phyloP scores from a whole-genome alignment of 345 rosid genomes.

The Eucalyptus cladocalyx region DNA sequence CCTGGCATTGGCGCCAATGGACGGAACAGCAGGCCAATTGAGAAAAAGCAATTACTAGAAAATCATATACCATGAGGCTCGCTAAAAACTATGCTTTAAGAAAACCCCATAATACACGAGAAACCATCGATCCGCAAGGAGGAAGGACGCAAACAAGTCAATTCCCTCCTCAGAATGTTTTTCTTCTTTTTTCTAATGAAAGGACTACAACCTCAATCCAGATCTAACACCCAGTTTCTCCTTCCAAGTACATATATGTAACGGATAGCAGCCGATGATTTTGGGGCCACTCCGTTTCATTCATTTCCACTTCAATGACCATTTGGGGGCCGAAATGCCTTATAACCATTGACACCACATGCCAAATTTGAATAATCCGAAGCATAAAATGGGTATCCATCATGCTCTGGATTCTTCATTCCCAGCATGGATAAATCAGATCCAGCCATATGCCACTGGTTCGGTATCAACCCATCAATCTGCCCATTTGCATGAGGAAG shows the following conservation, averaged over 20 bases:
- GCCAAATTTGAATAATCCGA: constrained; percentile 49
- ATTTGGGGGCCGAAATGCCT: constrained; percentile 62
- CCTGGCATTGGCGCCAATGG: neutral
- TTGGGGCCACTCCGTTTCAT: neutral
- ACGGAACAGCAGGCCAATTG: neutral
- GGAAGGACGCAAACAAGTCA: constrained; percentile 6
- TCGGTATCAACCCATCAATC: constrained; percentile 36
- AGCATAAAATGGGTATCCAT: constrained; percentile 26
- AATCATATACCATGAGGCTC: neutral
- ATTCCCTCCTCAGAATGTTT: constrained; percentile 38
- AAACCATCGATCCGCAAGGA: neutral
- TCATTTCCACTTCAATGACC: constrained; percentile 34
- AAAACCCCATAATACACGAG: neutral
- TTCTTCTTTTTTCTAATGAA: constrained; percentile 13
- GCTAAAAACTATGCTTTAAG: neutral
- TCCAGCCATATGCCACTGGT: constrained; percentile 54
- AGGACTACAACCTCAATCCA: constrained; percentile 46
- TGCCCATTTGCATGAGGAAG: constrained; percentile 39
- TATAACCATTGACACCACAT: constrained; percentile 43
- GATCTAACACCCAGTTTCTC: constrained; percentile 20
- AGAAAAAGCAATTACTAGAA: neutral
- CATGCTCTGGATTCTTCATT: constrained; percentile 41
- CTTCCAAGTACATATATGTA: constrained; percentile 13
- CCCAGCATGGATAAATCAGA: constrained; percentile 45
- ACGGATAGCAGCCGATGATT: neutral